Evolutionary conservation across 192 early-diverging fungal genomes (phyloP).

Genomic region (Haplosporangium gracile): DNA sequence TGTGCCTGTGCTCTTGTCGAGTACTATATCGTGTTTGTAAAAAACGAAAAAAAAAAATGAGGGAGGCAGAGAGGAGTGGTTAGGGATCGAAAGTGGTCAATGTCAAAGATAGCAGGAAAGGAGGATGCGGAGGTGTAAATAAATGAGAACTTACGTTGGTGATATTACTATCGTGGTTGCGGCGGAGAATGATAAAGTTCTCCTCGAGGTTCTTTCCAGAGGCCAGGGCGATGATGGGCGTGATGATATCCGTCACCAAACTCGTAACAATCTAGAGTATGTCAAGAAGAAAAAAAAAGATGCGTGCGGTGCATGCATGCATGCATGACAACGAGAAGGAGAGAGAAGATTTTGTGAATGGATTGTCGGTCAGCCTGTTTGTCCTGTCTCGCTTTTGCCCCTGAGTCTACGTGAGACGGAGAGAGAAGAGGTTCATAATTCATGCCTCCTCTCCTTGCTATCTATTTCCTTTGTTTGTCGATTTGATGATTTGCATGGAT

Average conservation of each 20-base stretch:
- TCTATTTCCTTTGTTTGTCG: too few species aligned
- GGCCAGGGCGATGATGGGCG: constrained; percentile 72
- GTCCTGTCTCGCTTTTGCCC: not conserved
- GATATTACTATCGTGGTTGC: constrained; percentile 29
- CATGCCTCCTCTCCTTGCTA: too few species aligned
- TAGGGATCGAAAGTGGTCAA: not conserved
- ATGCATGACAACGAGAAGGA: not conserved
- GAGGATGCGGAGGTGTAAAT: not conserved
- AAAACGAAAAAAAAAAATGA: too few species aligned
- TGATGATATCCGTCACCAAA: constrained; percentile 69
- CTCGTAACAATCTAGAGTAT: constrained; percentile 46
- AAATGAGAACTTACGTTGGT: not conserved
- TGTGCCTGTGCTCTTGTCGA: constrained; percentile 33
- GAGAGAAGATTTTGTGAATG: not conserved
- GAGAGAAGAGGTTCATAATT: not conserved
- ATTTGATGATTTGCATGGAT: too few species aligned
- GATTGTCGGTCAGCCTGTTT: not conserved
- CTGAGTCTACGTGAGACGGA: too few species aligned
- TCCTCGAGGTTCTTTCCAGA: constrained; percentile 62
- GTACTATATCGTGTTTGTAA: not conserved
- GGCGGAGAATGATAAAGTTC: constrained; percentile 57
- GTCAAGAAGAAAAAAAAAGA: too few species aligned
- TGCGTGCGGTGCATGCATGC: not conserved
- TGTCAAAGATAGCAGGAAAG: not conserved
- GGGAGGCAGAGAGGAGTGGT: not conserved